Percentiles rank a stretch among this genome's conserved stretches.
Conservation (phyloP, 2,329 filamentous ascomycete genomes). For the Orbilia oligospora region DNA sequence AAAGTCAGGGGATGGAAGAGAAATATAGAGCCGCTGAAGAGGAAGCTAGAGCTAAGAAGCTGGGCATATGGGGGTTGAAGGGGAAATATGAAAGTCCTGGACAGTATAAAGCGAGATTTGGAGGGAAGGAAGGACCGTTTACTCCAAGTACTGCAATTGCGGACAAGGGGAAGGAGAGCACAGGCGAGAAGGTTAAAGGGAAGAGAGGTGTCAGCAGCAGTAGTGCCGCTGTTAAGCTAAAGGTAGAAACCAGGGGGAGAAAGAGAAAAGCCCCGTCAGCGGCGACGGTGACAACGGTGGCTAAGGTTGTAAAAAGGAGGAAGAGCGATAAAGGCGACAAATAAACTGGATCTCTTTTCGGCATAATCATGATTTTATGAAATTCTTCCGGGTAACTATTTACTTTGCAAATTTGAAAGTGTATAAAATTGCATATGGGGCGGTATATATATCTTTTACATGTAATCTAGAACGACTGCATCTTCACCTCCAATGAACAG, state of each 20-base stretch:
- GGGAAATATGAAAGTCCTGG: slow-evolving; percentile 55
- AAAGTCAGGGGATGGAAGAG: slow-evolving; percentile 73
- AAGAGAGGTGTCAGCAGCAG: slow-evolving; percentile 51
- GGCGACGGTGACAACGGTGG: not conserved
- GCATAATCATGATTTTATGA: slow-evolving; percentile 7
- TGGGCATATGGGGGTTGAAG: slow-evolving; percentile 82
- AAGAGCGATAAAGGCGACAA: slow-evolving; percentile 21
- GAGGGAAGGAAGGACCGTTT: slow-evolving; percentile 53
- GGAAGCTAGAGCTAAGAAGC: slow-evolving; percentile 75
- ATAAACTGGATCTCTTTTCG: not conserved
- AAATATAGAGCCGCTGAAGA: slow-evolving; percentile 70
- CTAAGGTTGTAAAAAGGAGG: slow-evolving; percentile 12
- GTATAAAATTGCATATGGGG: slow-evolving; percentile 31
- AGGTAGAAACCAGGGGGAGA: not conserved
- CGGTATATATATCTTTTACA: slow-evolving; percentile 11
- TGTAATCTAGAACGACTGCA: slow-evolving; percentile 19
- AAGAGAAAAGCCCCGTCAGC: slow-evolving; percentile 17
- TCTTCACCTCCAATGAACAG: slow-evolving; percentile 7
- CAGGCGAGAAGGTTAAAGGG: slow-evolving; percentile 56
- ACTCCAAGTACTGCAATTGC: slow-evolving; percentile 36
- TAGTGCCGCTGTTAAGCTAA: not conserved
- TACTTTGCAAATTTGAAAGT: not conserved
- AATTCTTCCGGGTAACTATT: slow-evolving; percentile 7
- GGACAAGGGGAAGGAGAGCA: slow-evolving; percentile 34
- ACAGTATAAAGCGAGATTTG: slow-evolving; percentile 59